phyloP scores from a whole-genome alignment of 2,329 filamentous ascomycete genomes.

The Didymella arachidicola region DNA sequence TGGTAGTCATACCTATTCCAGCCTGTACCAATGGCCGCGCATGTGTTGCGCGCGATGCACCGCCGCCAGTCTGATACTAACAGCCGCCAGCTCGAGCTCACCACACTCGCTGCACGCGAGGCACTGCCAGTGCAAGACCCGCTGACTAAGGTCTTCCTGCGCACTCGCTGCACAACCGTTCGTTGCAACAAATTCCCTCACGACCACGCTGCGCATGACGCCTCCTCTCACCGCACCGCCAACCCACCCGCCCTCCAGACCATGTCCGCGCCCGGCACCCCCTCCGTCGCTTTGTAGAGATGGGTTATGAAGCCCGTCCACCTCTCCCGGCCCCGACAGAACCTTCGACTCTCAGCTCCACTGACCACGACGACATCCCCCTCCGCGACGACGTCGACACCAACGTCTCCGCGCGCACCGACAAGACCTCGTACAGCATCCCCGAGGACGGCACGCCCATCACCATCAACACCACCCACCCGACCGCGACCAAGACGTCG shows the following conservation, averaged over 20 bases:
- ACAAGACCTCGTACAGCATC: conserved; percentile 77
- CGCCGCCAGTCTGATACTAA: not conserved
- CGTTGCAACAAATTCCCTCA: not conserved
- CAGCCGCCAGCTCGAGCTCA: conserved; percentile 1
- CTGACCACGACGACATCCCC: conserved; percentile 60
- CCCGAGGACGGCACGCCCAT: conserved; percentile 90
- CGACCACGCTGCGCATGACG: not conserved
- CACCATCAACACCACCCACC: conserved; percentile 75
- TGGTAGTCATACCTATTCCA: not conserved
- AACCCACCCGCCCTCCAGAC: conserved; percentile 14
- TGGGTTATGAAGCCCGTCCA: conserved; percentile 60
- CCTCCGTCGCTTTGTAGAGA: conserved; percentile 31
- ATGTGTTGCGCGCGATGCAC: not conserved
- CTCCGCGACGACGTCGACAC: conserved; percentile 64
- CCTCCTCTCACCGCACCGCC: not conserved
- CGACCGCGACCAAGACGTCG: conserved; percentile 60
- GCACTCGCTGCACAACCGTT: not conserved
- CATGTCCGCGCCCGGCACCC: conserved; percentile 42
- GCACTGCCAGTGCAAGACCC: not conserved
- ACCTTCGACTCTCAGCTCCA: conserved; percentile 69
- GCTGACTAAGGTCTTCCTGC: not conserved
- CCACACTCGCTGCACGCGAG: conserved; percentile 1
- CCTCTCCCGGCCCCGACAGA: conserved; percentile 82
- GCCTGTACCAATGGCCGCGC: not conserved
- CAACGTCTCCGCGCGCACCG: conserved; percentile 72